Conservation (phyloP, 495 filamentous ascomycete genomes). For the Hyphodiscus hymeniophilus region DNA sequence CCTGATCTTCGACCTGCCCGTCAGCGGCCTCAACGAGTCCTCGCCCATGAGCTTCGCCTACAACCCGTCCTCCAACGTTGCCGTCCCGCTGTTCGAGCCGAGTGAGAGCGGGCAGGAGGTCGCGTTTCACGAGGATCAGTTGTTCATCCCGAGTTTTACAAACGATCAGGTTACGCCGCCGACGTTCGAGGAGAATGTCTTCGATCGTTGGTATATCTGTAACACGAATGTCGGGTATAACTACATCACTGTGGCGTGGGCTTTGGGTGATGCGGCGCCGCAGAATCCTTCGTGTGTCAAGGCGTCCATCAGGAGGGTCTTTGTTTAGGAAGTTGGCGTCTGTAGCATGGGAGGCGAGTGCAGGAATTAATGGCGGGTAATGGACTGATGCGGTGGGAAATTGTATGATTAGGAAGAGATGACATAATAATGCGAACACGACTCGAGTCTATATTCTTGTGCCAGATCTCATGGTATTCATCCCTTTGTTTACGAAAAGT, state of each 20-base stretch:
- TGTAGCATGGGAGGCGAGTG: background rate
- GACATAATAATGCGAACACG: no score
- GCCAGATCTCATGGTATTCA: no score
- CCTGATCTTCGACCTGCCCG: conserved; percentile 35
- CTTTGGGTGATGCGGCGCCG: conserved; percentile 32
- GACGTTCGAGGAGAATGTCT: conserved; percentile 13
- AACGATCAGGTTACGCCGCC: conserved; percentile 30
- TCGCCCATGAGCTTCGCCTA: conserved; percentile 32
- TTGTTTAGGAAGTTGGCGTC: conserved; percentile 4
- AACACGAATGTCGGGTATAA: conserved; percentile 40
- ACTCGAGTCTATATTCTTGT: no score
- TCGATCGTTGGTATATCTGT: conserved; percentile 45
- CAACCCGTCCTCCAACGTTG: conserved; percentile 42
- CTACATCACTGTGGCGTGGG: conserved; percentile 45
- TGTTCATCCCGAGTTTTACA: conserved; percentile 32
- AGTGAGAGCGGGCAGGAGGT: conserved; percentile 21
- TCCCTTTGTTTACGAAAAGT: no score
- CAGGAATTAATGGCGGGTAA: no score
- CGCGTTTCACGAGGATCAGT: conserved; percentile 35
- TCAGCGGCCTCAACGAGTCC: conserved; percentile 25
- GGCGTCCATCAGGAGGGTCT: conserved; percentile 32
- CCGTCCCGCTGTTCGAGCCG: conserved; percentile 35
- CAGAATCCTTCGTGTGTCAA: conserved; percentile 48
- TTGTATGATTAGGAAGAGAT: no score
- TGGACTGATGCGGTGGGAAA: no score